phyloP scores from a whole-genome alignment of 2,329 filamentous ascomycete species.

The Trichophyton rubrum region DNA sequence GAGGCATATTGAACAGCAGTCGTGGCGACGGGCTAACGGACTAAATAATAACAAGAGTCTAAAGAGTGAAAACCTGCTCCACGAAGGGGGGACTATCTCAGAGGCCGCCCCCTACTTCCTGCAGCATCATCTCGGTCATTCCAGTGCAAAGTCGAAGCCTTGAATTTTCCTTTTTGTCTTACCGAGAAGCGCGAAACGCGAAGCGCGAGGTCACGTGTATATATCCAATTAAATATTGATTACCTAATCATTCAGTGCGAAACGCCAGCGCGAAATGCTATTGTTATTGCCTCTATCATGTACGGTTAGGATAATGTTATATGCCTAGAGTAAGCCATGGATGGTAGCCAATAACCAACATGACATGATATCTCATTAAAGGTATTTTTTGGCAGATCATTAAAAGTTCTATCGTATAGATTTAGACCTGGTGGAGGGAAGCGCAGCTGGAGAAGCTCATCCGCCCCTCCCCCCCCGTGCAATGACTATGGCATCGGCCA shows the following conservation, averaged over 20 bases:
- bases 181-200: slow-evolving; percentile 2
- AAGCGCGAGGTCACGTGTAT: not conserved
- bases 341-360: not conserved
- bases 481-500: not conserved
- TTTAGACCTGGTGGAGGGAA: not conserved
- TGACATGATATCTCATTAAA: not conserved
- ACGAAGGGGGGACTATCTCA: slow-evolving; percentile 1
- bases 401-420: not conserved
- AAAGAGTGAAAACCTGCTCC: not conserved
- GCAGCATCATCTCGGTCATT: not conserved
- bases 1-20: not conserved
- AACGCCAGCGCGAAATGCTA: not conserved
- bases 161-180: not conserved
- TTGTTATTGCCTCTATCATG: too few relatives aligned
- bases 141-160: not conserved
- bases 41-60: not conserved
- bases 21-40: not conserved
- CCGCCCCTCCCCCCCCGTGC: not conserved
- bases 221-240: not conserved
- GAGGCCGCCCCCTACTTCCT: not conserved
- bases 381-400: not conserved
- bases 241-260: not conserved
- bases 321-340: not conserved
- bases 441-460: not conserved
- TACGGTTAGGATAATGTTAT: not conserved